phyloP scores from a whole-genome alignment of 495 filamentous ascomycete species.

The Daldinia loculata region DNA sequence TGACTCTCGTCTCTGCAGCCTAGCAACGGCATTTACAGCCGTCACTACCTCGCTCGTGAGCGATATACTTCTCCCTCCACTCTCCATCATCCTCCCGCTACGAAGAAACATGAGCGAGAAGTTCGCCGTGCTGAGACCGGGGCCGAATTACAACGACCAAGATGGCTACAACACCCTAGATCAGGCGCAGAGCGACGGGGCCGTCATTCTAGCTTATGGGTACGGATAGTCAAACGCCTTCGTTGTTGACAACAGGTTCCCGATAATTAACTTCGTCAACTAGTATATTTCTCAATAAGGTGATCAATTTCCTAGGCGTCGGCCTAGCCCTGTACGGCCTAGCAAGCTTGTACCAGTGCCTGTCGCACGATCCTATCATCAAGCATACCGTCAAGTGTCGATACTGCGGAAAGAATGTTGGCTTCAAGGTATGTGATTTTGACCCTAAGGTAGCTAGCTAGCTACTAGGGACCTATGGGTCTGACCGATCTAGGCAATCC shows the following conservation, averaged over 20 bases:
- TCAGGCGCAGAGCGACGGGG: slow-evolving; percentile 74
- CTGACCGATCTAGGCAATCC: slow-evolving; percentile 56
- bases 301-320: slow-evolving; percentile 72
- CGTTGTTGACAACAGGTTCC: background rate
- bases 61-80: slow-evolving; percentile 72
- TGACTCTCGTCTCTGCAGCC: slow-evolving; percentile 50
- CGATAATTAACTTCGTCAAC: slow-evolving; percentile 8
- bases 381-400: slow-evolving; percentile 74
- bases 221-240: slow-evolving; percentile 43
- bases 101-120: slow-evolving; percentile 78
- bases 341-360: slow-evolving; percentile 69
- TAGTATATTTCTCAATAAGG: slow-evolving; percentile 70
- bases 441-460: background rate
- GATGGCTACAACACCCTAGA: slow-evolving; percentile 73
- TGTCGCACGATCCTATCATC: slow-evolving; percentile 71
- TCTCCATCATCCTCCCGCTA: slow-evolving; percentile 74
- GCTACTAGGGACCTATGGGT: slow-evolving; percentile 2
- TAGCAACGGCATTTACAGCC: slow-evolving; percentile 76
- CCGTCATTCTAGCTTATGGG: slow-evolving; percentile 77
- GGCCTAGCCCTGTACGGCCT: slow-evolving; percentile 71
- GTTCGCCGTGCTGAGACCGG: slow-evolving; percentile 70
- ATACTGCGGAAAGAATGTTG: slow-evolving; percentile 75
- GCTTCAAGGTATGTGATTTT: slow-evolving; percentile 63
- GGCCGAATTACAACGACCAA: slow-evolving; percentile 58
- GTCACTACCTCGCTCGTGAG: slow-evolving; percentile 77